Base-by-base conservation (phyloP, 768 basidiomycete genomes). In the Nidularia sp. region DNA sequence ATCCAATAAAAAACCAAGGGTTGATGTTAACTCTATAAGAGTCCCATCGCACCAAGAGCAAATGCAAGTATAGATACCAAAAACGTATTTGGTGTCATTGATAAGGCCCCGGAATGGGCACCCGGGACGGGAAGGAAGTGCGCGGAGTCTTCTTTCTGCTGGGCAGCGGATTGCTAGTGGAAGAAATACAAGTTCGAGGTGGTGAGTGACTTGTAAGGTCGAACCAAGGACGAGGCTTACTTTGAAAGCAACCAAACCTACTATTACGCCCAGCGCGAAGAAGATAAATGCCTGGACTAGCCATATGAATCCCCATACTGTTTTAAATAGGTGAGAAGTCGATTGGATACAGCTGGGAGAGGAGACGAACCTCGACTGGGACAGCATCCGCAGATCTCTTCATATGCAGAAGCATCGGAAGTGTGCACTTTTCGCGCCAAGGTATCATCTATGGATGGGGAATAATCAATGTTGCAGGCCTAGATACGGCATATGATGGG, bases 271-370 rank as follows among this genome's bases (percentile, higher is more conserved):
- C 2, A 78, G 67, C 5, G 79, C 85, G 59, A 95, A 92, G 71
- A 88, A 93, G 6, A 77, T 55, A 50, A 89, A 76, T 0, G 90
- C 86, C 32, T 83, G 65, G 57, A 94, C 66, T 35, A 93, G 80
- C 93, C 93, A 95, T 47, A 95, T 77, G 49, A 93, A 81, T 34
- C 93, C 93, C 92, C 91, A 93, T 0, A 90, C 91, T 90, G 54
- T 6, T 12, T 9, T 44, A 12, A 45, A 51, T 22, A 57, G 34
- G 54, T 50, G 52, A 53, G 39, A 49, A 10, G 15, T 12, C 31
- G 5, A 13, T 15, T 29, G 35, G 29, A 47, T 47, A 49, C 44
- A 29, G 36, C 22, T 22, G 29, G 12, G 33, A 18, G 18, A 31
- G 5, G 34, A 45, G 34, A 55, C 64, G 33, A 34, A 86, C 89